phyloP scores from a whole-genome alignment of 169 alveolate genomes.

The Besnoitia besnoiti region DNA sequence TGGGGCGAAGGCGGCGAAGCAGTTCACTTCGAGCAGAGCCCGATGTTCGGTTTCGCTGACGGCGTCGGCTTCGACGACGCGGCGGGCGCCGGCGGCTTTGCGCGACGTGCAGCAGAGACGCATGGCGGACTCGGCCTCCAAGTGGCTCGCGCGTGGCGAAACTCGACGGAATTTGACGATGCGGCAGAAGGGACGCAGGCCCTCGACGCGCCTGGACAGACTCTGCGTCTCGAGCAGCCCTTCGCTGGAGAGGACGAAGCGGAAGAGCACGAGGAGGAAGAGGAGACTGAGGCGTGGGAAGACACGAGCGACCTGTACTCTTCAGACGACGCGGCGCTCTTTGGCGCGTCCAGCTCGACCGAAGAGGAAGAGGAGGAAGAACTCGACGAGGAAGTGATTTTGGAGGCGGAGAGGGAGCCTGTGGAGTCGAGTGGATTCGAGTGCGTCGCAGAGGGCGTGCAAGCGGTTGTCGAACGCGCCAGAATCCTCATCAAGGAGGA shows the following conservation, averaged over 20 bases:
- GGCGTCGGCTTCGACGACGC: not conserved
- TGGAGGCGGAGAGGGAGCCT: constrained; percentile 35
- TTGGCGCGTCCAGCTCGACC: not conserved
- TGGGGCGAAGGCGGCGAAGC: constrained; percentile 36
- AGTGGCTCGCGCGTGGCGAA: not conserved
- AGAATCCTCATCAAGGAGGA: not conserved
- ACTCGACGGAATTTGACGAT: not conserved
- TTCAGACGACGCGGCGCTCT: not conserved
- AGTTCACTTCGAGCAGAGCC: not conserved
- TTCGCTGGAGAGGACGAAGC: not conserved
- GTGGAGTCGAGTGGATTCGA: constrained; percentile 29
- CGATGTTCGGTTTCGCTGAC: not conserved
- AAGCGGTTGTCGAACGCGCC: constrained; percentile 19
- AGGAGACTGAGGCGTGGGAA: not conserved
- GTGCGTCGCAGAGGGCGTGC: not conserved
- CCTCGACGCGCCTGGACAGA: not conserved
- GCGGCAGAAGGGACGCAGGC: not conserved
- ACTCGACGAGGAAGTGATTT: not conserved
- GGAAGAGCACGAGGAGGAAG: not conserved
- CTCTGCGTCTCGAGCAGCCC: not conserved
- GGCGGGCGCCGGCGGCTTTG: not conserved
- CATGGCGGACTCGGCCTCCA: not conserved
- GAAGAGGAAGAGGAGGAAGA: constrained; percentile 5
- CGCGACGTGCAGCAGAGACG: not conserved
- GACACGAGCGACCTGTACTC: constrained; percentile 5